Conservation (phyloP, 192 early-diverging fungal species). For the Backusella liffmaniae region DNA sequence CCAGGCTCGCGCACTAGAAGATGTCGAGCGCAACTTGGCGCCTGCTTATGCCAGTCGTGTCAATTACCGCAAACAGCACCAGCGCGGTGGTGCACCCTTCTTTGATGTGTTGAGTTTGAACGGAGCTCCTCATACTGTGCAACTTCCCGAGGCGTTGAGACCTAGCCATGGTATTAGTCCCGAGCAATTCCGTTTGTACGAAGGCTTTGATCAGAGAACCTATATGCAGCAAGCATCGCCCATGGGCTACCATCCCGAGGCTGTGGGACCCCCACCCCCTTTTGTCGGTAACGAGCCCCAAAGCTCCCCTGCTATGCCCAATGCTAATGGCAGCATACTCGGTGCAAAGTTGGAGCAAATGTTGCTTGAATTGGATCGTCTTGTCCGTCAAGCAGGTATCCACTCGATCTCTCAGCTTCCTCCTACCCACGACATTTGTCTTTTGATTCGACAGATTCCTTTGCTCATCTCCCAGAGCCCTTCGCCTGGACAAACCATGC, state of each 20-base stretch:
- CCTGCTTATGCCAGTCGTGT: conserved; percentile 69
- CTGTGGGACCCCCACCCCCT: neutral
- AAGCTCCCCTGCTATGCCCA: neutral
- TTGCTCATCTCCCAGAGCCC: conserved; percentile 61
- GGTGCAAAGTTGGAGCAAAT: conserved; percentile 15
- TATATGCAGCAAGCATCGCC: conserved; percentile 1
- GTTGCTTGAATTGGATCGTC: conserved; percentile 72
- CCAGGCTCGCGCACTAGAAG: conserved; percentile 82
- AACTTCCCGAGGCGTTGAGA: conserved; percentile 18
- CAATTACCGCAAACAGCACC: conserved; percentile 60
- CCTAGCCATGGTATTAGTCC: conserved; percentile 17
- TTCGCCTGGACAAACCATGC: conserved; percentile 70
- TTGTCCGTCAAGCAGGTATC: conserved; percentile 54
- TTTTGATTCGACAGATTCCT: conserved; percentile 71
- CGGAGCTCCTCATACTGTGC: conserved; percentile 3
- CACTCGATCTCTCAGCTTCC: conserved; percentile 64
- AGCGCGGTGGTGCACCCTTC: conserved; percentile 51
- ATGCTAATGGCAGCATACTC: neutral
- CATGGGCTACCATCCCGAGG: conserved; percentile 7
- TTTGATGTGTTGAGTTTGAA: conserved; percentile 63
- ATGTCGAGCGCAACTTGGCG: conserved; percentile 79
- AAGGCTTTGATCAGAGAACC: conserved; percentile 18
- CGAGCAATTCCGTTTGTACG: conserved; percentile 16
- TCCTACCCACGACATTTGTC: conserved; percentile 73
- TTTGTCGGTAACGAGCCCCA: neutral